phyloP scores from a whole-genome alignment of 1,284 basidiomycete species.

The Ceratobasidium sp. region DNA sequence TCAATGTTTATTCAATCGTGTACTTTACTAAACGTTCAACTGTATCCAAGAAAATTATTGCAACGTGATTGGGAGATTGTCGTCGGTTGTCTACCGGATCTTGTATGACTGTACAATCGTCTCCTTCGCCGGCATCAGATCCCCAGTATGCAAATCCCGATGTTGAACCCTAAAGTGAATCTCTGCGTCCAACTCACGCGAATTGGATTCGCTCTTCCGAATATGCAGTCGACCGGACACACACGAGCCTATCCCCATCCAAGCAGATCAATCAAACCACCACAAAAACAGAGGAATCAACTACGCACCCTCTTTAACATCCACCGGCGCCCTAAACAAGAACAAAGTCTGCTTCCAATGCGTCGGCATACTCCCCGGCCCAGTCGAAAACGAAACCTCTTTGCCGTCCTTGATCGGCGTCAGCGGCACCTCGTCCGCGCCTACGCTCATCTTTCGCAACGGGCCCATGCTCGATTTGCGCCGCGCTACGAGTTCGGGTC shows the following conservation, averaged over 20 bases:
- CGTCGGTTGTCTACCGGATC: constrained; percentile 67
- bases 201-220: constrained; percentile 84
- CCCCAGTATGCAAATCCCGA: constrained; percentile 51
- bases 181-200: constrained; percentile 91
- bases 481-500: constrained; percentile 44
- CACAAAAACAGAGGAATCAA: constrained; percentile 1
- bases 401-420: constrained; percentile 43
- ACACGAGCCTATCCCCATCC: constrained; percentile 70
- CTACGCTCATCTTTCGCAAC: constrained; percentile 37
- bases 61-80: neutral
- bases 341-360: constrained; percentile 99
- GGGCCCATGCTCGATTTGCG: constrained; percentile 45
- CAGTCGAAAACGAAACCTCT: constrained; percentile 73
- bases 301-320: constrained; percentile 75
- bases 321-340: constrained; percentile 84
- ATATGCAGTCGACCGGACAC: constrained; percentile 88
- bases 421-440: constrained; percentile 7
- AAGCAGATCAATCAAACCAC: constrained; percentile 25
- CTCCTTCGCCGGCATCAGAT: constrained; percentile 56
- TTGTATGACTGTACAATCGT: constrained; percentile 82
- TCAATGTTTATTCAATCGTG: too few relatives aligned
- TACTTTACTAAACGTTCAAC: neutral
- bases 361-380: constrained; percentile 88
- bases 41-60: neutral
- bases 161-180: constrained; percentile 81